Percentiles rank a stretch among this genome's conserved stretches.
Evolutionary conservation across 257 asterid genomes (phyloP).

Genomic region (Hygrophila difformis): DNA sequence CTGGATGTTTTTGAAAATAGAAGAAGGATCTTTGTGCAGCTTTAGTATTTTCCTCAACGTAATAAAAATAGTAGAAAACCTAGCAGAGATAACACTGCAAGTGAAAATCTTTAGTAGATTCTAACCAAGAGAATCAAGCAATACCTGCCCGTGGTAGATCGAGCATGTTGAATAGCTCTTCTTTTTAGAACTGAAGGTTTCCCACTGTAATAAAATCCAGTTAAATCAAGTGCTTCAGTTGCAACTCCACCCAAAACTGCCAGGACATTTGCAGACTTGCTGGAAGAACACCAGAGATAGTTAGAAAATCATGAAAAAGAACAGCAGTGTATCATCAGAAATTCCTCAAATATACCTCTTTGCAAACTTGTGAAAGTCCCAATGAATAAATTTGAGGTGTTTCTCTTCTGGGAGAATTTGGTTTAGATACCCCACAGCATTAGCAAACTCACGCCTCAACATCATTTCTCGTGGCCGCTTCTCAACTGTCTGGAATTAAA

Average conservation of each 20-base stretch:
- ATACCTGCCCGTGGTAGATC: slow-evolving; percentile 85
- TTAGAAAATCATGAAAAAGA: slow-evolving; percentile 5
- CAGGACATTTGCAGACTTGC: slow-evolving; percentile 98
- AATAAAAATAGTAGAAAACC: background rate
- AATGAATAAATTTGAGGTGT: slow-evolving; percentile 84
- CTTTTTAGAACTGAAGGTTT: slow-evolving; percentile 53
- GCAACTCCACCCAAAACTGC: slow-evolving; percentile 99
- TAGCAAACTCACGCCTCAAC: slow-evolving; percentile 94
- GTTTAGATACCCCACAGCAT: slow-evolving; percentile 94
- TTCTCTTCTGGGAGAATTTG: slow-evolving; percentile 77
- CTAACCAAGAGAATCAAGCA: slow-evolving; percentile 9
- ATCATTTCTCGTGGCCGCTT: slow-evolving; percentile 99
- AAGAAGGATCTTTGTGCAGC: background rate
- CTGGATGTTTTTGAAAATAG: background rate
- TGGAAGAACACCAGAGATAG: slow-evolving; percentile 30
- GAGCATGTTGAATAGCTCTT: slow-evolving; percentile 49
- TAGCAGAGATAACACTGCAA: background rate
- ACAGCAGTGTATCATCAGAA: slow-evolving; percentile 12
- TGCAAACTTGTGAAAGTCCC: slow-evolving; percentile 99
- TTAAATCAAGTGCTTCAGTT: slow-evolving; percentile 91
- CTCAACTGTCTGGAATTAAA: slow-evolving; percentile 73
- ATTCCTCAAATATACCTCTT: slow-evolving; percentile 58
- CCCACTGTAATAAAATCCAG: slow-evolving; percentile 90
- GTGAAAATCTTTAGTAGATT: slow-evolving; percentile 2
- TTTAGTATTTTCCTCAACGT: background rate